These are phyloP conservation scores for Rosa hybrid DNA, from an alignment of 331 rosid species.

Conservation along the genomic window DNA sequence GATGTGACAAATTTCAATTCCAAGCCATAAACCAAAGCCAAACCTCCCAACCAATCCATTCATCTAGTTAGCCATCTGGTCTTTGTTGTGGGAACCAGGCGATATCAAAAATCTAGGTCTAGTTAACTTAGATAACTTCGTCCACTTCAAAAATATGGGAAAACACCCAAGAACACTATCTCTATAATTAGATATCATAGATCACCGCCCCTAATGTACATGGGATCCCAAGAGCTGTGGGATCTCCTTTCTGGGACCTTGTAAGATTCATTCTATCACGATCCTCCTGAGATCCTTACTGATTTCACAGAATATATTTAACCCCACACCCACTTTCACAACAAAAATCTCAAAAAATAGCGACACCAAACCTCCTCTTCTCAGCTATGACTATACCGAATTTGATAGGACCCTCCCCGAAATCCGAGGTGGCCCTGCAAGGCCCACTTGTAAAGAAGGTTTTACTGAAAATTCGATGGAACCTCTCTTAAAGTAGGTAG, in stretches of 20 bases:
- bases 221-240: conserved; percentile 23
- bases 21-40: background rate
- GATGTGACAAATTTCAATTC: background rate
- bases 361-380: too few species aligned
- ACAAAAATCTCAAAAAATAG: background rate
- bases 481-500: too few species aligned
- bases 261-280: background rate
- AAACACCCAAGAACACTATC: background rate
- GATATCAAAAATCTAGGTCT: background rate
- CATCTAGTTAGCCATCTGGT: background rate
- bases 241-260: background rate
- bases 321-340: background rate
- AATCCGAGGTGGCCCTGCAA: too few species aligned
- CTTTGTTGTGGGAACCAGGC: background rate
- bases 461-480: too few species aligned
- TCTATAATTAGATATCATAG: conserved; percentile 1
- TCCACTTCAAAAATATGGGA: too few species aligned
- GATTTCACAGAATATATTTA: background rate
- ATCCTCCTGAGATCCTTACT: background rate
- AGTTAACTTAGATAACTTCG: background rate
- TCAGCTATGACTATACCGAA: too few species aligned
- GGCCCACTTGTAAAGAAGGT: too few species aligned
- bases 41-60: background rate
- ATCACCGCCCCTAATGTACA: background rate
- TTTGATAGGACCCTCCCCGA: too few species aligned